Percentiles rank a stretch among this genome's conserved stretches.
Conservation (phyloP, 2,329 filamentous ascomycete species). For the Apiospora pterosperma region DNA sequence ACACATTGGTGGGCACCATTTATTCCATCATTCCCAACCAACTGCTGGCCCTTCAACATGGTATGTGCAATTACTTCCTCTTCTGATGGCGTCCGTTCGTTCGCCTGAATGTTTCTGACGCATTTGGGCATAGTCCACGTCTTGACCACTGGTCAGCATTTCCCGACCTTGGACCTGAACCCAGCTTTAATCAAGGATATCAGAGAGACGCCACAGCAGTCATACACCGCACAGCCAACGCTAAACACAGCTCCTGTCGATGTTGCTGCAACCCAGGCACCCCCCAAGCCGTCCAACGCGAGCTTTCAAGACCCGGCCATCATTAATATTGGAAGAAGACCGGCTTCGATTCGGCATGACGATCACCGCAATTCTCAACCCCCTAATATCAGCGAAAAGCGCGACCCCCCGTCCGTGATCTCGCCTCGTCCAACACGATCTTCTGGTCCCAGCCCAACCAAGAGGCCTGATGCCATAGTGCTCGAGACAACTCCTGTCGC, state of each 20-base stretch:
- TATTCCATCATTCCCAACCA: slow-evolving; percentile 7
- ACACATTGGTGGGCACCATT: slow-evolving; percentile 9
- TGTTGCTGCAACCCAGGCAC: slow-evolving; percentile 17
- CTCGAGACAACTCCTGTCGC: slow-evolving; percentile 7
- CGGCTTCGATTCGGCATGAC: slow-evolving; percentile 26
- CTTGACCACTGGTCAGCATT: slow-evolving; percentile 8
- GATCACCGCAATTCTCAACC: slow-evolving; percentile 19
- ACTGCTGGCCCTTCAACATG: slow-evolving; percentile 8
- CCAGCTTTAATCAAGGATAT: slow-evolving; percentile 24
- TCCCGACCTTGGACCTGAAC: slow-evolving; percentile 5
- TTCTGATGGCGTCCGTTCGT: not conserved
- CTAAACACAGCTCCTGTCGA: slow-evolving; percentile 16
- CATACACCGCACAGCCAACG: slow-evolving; percentile 4
- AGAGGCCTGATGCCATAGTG: not conserved
- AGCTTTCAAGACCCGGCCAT: slow-evolving; percentile 81
- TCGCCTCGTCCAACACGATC: slow-evolving; percentile 19
- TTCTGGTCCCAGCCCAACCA: slow-evolving; percentile 1
- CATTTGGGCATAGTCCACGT: slow-evolving; percentile 4
- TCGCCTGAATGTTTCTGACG: not conserved
- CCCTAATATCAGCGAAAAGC: slow-evolving; percentile 28
- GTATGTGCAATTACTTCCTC: not conserved
- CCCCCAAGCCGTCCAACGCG: slow-evolving; percentile 27
- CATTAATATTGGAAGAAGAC: slow-evolving; percentile 58
- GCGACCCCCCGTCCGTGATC: slow-evolving; percentile 21
- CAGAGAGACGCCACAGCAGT: not conserved